Evolutionary conservation across 768 basidiomycete genomes (phyloP), one percentile per base, ranked within the genome.

Genomic region (Rhodotorula graminis): DNA sequence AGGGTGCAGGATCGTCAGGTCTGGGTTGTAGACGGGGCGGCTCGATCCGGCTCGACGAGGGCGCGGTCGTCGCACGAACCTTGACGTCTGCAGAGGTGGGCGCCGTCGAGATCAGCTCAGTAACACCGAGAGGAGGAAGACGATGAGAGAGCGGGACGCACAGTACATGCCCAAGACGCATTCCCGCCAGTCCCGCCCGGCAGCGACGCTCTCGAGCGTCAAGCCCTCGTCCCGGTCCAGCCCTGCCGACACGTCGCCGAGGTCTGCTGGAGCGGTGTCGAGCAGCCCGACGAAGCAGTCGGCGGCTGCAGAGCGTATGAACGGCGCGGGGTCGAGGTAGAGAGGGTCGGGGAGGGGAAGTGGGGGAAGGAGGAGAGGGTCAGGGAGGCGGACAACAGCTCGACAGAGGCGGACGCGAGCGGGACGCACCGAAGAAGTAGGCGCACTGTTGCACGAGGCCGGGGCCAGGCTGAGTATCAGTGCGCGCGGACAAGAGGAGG

Each of bases 131-230:
- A n/a, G n/a, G n/a, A n/a, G n/a, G 47, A 16, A 42, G 9, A 12
- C 37, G 42, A 12, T 9, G 57, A 21, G 23, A 5, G 10, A 23
- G 12, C 9, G 18, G 23, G n/a, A 72, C 74, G 19, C 47, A 76
- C 81, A 82, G 61, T 80, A 81, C 68, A 77, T 78, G 2, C 82
- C 92, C 37, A 87, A 88, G 21, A 93, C 81, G 76, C 86, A 88
- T 25, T 87, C 85, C 71, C 86, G 84, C 90, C 90, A 92, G 25
- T 82, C 72, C 73, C 88, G 83, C 16, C 84, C 85, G 14, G 78
- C 82, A 47, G 84, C 80, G n/a, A 83, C 85, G 14, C 78, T 78
- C 60, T 86, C 84, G 16, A 89, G 77, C 59, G 80, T 40, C 37
- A 44, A 58, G 4, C 78, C 31, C 78, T 46, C 40, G 71, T 52